Percentiles rank a stretch among this genome's conserved stretches.
These are phyloP conservation scores for Capronia coronata DNA, from an alignment of 2,329 filamentous ascomycete species.

Conservation along the genomic window DNA sequence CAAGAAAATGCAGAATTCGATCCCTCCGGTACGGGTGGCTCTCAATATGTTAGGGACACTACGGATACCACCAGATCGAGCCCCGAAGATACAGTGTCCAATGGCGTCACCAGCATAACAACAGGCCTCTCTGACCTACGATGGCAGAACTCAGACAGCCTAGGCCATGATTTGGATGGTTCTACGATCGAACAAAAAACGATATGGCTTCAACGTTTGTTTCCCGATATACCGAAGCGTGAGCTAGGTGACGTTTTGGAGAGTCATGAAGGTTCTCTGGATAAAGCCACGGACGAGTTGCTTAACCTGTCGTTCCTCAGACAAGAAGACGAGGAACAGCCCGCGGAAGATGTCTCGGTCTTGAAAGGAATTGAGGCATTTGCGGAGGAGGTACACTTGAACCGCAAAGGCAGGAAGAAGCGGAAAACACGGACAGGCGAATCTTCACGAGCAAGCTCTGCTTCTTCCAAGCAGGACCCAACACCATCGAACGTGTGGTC, in stretches of 20 bases:
- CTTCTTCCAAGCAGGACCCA: constrained; percentile 24
- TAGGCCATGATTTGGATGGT: constrained; percentile 15
- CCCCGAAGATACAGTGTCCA: constrained; percentile 16
- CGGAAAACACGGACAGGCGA: constrained; percentile 26
- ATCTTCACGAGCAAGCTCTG: constrained; percentile 27
- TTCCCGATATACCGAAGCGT: constrained; percentile 53
- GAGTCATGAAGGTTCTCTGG: constrained; percentile 56
- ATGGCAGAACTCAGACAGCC: constrained; percentile 27
- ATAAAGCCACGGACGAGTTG: constrained; percentile 68
- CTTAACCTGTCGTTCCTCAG: constrained; percentile 73
- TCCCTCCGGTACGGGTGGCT: constrained; percentile 24
- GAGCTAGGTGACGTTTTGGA: constrained; percentile 16
- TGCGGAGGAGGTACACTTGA: constrained; percentile 46
- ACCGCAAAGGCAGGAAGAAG: constrained; percentile 32
- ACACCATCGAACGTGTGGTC: constrained; percentile 52
- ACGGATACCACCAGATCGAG: constrained; percentile 30
- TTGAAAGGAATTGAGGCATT: constrained; percentile 80
- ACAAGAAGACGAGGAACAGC: constrained; percentile 52
- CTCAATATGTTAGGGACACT: constrained; percentile 31
- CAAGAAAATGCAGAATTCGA: constrained; percentile 49
- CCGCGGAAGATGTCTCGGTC: constrained; percentile 39
- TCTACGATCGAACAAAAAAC: constrained; percentile 53
- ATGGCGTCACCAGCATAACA: constrained; percentile 25
- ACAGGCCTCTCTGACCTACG: constrained; percentile 24
- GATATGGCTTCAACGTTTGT: constrained; percentile 60